phyloP scores from a whole-genome alignment of 805 yeast species.

The Candida namnaoensis region DNA sequence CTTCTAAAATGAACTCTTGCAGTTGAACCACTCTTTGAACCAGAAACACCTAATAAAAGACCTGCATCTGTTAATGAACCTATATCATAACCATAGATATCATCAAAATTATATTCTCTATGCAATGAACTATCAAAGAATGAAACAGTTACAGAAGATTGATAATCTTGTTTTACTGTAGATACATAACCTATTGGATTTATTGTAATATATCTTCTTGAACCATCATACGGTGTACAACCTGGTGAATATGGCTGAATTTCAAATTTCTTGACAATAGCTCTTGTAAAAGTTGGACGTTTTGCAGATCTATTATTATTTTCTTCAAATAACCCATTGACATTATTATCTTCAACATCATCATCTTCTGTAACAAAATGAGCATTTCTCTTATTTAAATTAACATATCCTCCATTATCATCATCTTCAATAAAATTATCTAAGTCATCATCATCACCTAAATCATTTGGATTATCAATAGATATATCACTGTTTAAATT shows the following conservation, averaged over 20 bases:
- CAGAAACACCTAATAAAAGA: constrained; percentile 47
- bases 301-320: too few species aligned
- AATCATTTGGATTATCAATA: constrained; percentile 7
- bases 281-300: not conserved
- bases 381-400: constrained; percentile 11
- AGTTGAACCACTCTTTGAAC: constrained; percentile 23
- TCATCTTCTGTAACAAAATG: constrained; percentile 2
- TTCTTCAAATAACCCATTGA: too few species aligned
- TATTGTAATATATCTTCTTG: constrained; percentile 73
- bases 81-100: constrained; percentile 59
- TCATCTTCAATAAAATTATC: constrained; percentile 53
- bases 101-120: constrained; percentile 82
- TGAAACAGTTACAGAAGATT: constrained; percentile 73
- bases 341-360: constrained; percentile 1
- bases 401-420: constrained; percentile 43
- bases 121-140: constrained; percentile 74
- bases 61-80: constrained; percentile 69
- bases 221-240: constrained; percentile 66
- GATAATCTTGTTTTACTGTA: constrained; percentile 52
- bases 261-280: constrained; percentile 15
- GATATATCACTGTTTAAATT: constrained; percentile 15
- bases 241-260: constrained; percentile 77
- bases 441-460: constrained; percentile 22
- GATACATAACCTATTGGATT: constrained; percentile 77
- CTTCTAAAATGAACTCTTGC: constrained; percentile 57